Percentiles rank a stretch among this genome's conserved stretches.
phyloP scores from a whole-genome alignment of 352 stramenopile genomes.

The Globisporangium carolinianum region DNA sequence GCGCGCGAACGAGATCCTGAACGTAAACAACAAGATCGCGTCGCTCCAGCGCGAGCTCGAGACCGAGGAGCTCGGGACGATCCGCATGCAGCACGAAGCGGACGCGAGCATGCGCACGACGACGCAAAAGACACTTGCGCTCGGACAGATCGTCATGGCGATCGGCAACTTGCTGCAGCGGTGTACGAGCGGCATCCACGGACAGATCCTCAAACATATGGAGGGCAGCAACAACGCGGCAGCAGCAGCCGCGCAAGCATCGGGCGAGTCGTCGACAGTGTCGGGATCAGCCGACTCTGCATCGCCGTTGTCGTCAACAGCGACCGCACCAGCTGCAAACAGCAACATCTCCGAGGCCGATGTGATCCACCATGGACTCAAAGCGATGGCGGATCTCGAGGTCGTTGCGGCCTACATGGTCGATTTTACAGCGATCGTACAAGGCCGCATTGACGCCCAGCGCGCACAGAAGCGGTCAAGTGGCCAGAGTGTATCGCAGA shows the following conservation, averaged over 20 bases:
- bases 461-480: constrained; percentile 56
- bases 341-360: constrained; percentile 71
- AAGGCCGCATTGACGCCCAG: constrained; percentile 62
- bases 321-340: constrained; percentile 5
- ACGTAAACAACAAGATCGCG: constrained; percentile 89
- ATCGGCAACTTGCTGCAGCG: constrained; percentile 80
- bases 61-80: constrained; percentile 49
- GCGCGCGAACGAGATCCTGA: constrained; percentile 89
- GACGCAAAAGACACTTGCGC: constrained; percentile 86
- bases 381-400: constrained; percentile 87
- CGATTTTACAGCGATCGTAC: constrained; percentile 86
- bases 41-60: constrained; percentile 80
- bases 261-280: constrained; percentile 6
- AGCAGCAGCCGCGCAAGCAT: constrained; percentile 12
- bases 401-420: constrained; percentile 92
- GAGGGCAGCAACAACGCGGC: constrained; percentile 42
- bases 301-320: constrained; percentile 8
- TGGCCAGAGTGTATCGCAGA: constrained; percentile 14
- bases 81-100: constrained; percentile 83
- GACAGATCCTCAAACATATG: constrained; percentile 85
- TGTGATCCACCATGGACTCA: constrained; percentile 78
- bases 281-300: constrained; percentile 2
- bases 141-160: constrained; percentile 88
- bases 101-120: constrained; percentile 84
- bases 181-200: constrained; percentile 80